These are phyloP conservation scores for Adansonia madagascariensis DNA, from an alignment of 441 rosid species.

Conservation along the genomic window DNA sequence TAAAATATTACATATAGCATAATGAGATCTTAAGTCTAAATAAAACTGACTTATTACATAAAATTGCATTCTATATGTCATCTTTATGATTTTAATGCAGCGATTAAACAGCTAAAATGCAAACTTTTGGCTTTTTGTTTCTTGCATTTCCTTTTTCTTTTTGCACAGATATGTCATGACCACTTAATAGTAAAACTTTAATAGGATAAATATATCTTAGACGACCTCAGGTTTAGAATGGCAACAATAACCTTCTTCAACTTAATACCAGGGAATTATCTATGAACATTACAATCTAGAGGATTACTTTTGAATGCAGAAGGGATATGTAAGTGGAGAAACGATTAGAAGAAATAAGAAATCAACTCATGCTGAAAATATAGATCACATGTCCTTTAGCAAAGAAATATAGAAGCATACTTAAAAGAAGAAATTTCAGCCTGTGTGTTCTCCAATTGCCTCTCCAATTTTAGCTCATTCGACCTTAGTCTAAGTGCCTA, in stretches of 20 bases:
- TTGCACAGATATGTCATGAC: conserved; percentile 9
- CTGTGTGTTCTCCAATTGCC: conserved; percentile 78
- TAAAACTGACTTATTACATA: not conserved
- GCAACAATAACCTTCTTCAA: not conserved
- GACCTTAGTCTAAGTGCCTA: conserved; percentile 96
- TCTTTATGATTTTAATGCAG: not conserved
- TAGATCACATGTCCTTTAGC: conserved; percentile 19
- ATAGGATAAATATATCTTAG: not conserved
- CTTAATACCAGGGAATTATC: not conserved
- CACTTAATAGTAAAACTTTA: not conserved
- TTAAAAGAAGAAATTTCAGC: conserved; percentile 70
- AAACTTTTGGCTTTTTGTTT: not conserved
- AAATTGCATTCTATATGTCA: not conserved
- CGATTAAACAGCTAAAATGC: not conserved
- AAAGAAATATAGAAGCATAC: conserved; percentile 51
- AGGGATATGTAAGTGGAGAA: not conserved
- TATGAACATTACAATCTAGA: conserved; percentile 2
- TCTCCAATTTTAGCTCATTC: conserved; percentile 91
- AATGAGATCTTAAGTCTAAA: not conserved
- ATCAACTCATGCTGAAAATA: conserved; percentile 13
- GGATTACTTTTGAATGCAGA: not conserved
- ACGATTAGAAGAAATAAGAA: conserved; percentile 12
- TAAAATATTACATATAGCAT: not conserved
- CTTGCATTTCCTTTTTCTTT: not conserved
- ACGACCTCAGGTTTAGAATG: not conserved